Conservation (phyloP, 306 rosid genomes). For the Dryas drummondii region DNA sequence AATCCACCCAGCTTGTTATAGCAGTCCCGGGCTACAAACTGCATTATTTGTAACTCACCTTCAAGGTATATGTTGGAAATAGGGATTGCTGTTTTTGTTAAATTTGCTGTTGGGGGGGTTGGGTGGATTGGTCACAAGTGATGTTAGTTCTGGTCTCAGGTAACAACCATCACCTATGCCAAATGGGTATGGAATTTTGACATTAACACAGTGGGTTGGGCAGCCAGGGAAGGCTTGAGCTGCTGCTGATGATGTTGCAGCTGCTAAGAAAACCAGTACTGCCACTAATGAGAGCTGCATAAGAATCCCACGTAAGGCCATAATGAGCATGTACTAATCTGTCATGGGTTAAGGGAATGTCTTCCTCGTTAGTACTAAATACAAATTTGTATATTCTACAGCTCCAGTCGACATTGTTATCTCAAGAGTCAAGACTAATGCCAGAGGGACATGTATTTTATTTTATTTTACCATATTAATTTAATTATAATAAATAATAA, state of each 20-base stretch:
- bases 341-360: background rate
- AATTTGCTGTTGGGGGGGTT: constrained; percentile 10
- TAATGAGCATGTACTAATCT: background rate
- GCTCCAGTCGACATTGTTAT: background rate
- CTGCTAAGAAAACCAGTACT: background rate
- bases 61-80: constrained; percentile 9
- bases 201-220: constrained; percentile 10
- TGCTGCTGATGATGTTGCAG: constrained; percentile 8
- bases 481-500: too few relatives aligned
- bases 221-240: constrained; percentile 23
- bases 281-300: background rate
- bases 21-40: constrained; percentile 18
- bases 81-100: background rate
- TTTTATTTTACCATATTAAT: too few relatives aligned
- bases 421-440: too few relatives aligned
- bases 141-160: constrained; percentile 2
- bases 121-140: background rate
- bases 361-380: background rate
- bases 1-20: background rate
- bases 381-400: background rate
- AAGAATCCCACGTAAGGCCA: background rate
- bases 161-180: constrained; percentile 15
- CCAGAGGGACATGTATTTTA: too few relatives aligned
- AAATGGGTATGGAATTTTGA: constrained; percentile 26
- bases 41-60: constrained; percentile 19